Evolutionary conservation across 345 rosid genomes (phyloP).

Genomic region (Brassica rapa): DNA sequence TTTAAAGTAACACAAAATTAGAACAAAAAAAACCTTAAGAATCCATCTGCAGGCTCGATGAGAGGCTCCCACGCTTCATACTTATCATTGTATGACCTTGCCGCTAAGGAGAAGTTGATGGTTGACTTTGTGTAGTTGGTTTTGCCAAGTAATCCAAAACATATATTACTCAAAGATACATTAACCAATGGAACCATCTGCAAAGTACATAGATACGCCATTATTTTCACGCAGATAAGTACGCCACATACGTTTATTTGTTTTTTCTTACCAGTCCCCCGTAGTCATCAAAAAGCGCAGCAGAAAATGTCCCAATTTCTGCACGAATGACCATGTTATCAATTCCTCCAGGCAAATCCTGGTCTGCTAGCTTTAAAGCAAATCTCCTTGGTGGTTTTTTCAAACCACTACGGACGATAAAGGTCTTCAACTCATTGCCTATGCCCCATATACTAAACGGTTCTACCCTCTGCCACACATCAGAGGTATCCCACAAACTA

Average conservation of each 20-base stretch:
- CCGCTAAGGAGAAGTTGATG: slow-evolving; percentile 75
- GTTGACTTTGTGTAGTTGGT: slow-evolving; percentile 64
- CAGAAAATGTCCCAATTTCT: slow-evolving; percentile 77
- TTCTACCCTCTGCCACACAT: slow-evolving; percentile 58
- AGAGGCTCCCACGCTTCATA: slow-evolving; percentile 96
- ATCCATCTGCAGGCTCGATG: slow-evolving; percentile 83
- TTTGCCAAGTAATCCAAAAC: slow-evolving; percentile 75
- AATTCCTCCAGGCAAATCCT: slow-evolving; percentile 54
- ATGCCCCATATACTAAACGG: slow-evolving; percentile 87
- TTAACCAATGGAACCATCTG: slow-evolving; percentile 99
- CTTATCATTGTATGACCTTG: slow-evolving; percentile 91
- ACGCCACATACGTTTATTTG: background rate
- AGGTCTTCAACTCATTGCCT: slow-evolving; percentile 76
- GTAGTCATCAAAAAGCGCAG: slow-evolving; percentile 91
- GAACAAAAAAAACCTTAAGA: slow-evolving; percentile 54
- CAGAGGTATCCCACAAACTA: slow-evolving; percentile 88
- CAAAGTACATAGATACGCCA: slow-evolving; percentile 29
- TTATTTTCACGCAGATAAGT: slow-evolving; percentile 20
- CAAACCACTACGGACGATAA: slow-evolving; percentile 76
- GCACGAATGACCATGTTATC: slow-evolving; percentile 78
- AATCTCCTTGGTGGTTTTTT: slow-evolving; percentile 92
- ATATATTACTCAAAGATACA: slow-evolving; percentile 67
- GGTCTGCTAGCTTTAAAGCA: slow-evolving; percentile 87
- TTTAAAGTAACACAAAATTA: background rate
- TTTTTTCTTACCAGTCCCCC: slow-evolving; percentile 87